These are phyloP conservation scores for Mucor saturninus DNA, from an alignment of 371 early-diverging fungal species.

Conservation along the genomic window DNA sequence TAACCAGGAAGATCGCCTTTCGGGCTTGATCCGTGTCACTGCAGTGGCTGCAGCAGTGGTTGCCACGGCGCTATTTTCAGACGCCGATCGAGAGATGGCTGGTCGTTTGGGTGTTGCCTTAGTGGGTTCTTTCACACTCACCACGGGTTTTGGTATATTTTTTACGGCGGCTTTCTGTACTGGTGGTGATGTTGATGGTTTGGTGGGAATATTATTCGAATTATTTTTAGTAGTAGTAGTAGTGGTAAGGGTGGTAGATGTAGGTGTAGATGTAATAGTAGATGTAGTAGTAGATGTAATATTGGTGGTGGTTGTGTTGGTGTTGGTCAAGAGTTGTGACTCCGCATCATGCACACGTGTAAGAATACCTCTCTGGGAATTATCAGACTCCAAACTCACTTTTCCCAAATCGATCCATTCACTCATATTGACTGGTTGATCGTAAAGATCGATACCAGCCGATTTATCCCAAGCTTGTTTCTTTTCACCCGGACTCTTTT, in stretches of 20 bases:
- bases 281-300: neutral
- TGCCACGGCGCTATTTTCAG: neutral
- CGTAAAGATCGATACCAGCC: constrained; percentile 39
- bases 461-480: constrained; percentile 27
- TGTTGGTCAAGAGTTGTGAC: constrained; percentile 28
- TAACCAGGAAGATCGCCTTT: constrained; percentile 37
- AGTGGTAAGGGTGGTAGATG: neutral
- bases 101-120: constrained; percentile 7
- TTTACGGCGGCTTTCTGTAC: no score
- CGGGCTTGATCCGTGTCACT: constrained; percentile 4
- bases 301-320: neutral
- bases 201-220: neutral
- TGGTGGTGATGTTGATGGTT: no score
- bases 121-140: neutral
- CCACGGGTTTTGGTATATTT: no score
- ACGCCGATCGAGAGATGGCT: constrained; percentile 10
- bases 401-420: constrained; percentile 56
- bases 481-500: constrained; percentile 8
- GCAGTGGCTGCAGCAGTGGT: neutral
- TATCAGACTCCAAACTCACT: constrained; percentile 38
- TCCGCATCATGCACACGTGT: constrained; percentile 45
- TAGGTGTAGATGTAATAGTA: neutral
- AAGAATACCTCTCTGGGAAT: constrained; percentile 48
- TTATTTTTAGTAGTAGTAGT: neutral
- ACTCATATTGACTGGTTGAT: constrained; percentile 53